These are phyloP conservation scores for Helminthosporium solani DNA, from an alignment of 2,329 filamentous ascomycete species.

Conservation along the genomic window DNA sequence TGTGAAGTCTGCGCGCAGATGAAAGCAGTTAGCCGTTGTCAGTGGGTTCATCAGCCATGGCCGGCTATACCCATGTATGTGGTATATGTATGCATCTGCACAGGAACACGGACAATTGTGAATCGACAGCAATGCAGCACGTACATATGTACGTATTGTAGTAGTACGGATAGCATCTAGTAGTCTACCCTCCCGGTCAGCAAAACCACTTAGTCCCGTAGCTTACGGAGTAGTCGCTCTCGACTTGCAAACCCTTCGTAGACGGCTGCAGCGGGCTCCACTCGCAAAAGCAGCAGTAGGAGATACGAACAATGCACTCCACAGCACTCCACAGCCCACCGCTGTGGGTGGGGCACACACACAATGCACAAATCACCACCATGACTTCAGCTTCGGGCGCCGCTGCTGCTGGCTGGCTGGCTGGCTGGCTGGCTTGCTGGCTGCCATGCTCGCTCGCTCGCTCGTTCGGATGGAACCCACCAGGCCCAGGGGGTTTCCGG, in stretches of 20 bases:
- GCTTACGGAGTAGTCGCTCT: not conserved
- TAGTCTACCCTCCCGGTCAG: too few relatives aligned
- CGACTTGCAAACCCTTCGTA: conserved; percentile 6
- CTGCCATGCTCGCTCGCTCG: not conserved
- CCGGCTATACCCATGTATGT: not conserved
- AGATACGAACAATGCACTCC: conserved; percentile 13
- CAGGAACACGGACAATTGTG: conserved; percentile 25
- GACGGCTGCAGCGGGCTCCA: not conserved
- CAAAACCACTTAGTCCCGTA: too few relatives aligned
- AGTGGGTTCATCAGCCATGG: too few relatives aligned
- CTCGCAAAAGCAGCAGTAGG: conserved; percentile 26
- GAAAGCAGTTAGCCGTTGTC: too few relatives aligned
- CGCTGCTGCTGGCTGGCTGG: not conserved
- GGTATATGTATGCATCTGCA: conserved; percentile 18
- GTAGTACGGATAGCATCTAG: too few relatives aligned
- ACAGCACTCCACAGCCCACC: conserved; percentile 14
- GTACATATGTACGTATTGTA: conserved; percentile 8
- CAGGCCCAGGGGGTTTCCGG: conserved; percentile 6
- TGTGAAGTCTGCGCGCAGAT: not conserved
- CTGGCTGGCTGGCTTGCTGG: too few relatives aligned
- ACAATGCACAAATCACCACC: not conserved
- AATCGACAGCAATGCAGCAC: conserved; percentile 17
- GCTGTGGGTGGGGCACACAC: not conserved
- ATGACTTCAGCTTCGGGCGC: not conserved
- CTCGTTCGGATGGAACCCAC: not conserved